A percentile compares a stretch with the other conserved stretches of the same genome.
Evolutionary conservation across 2,329 filamentous ascomycete species (phyloP).

Genomic region (Orbilia ellipsospora): DNA sequence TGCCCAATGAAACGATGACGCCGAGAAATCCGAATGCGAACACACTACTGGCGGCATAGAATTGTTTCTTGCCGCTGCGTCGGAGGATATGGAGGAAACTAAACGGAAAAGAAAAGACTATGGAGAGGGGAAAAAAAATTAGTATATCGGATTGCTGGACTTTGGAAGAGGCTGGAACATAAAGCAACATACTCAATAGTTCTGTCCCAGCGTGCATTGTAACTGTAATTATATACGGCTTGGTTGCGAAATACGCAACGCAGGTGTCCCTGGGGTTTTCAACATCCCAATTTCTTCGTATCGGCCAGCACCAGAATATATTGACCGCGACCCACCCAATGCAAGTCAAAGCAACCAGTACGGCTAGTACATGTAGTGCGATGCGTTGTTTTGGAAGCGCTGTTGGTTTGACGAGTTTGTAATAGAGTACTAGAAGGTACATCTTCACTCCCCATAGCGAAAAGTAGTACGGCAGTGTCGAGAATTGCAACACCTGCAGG

Average conservation of each 20-base stretch:
- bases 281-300: slow-evolving; percentile 34
- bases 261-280: background rate
- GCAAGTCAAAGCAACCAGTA: background rate
- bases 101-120: slow-evolving; percentile 41
- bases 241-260: slow-evolving; percentile 28
- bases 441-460: slow-evolving; percentile 32
- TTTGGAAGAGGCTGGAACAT: too few species aligned
- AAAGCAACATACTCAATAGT: slow-evolving; percentile 23
- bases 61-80: slow-evolving; percentile 8
- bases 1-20: slow-evolving; percentile 18
- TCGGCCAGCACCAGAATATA: slow-evolving; percentile 36
- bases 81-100: slow-evolving; percentile 21
- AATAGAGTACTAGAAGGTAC: slow-evolving; percentile 26
- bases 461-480: slow-evolving; percentile 24
- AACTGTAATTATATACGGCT: slow-evolving; percentile 21
- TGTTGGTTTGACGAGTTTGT: slow-evolving; percentile 18
- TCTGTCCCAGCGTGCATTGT: slow-evolving; percentile 23
- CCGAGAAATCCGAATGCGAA: slow-evolving; percentile 33
- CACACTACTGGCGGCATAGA: slow-evolving; percentile 21
- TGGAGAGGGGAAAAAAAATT: background rate
- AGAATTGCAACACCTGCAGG: slow-evolving; percentile 29
- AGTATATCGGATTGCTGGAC: background rate
- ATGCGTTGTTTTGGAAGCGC: slow-evolving; percentile 14
- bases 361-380: slow-evolving; percentile 6
- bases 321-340: slow-evolving; percentile 20